Percentiles rank a stretch among this genome's conserved stretches.
Conservation (phyloP, 1,139 yeast species). For the Suhomyces maxii region DNA sequence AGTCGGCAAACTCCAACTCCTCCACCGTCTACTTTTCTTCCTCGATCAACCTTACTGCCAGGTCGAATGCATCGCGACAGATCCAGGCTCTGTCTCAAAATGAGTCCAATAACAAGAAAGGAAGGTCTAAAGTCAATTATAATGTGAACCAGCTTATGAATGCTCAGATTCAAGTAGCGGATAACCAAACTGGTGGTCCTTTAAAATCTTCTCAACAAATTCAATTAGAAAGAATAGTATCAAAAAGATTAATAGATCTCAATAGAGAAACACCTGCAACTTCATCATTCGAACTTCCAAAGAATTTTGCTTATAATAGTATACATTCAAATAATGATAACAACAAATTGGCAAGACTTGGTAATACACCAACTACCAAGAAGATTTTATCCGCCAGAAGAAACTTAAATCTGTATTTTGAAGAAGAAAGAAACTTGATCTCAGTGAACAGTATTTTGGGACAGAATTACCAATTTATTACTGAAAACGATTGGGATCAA, state of each 20-base stretch:
- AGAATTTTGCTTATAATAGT: conserved; percentile 40
- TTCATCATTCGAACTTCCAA: conserved; percentile 41
- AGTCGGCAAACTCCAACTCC: conserved; percentile 29
- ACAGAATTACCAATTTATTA: conserved; percentile 44
- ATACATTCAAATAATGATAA: conserved; percentile 25
- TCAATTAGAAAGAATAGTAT: conserved; percentile 41
- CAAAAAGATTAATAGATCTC: conserved; percentile 39
- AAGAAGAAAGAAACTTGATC: conserved; percentile 48
- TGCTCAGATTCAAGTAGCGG: conserved; percentile 43
- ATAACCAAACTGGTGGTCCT: conserved; percentile 32
- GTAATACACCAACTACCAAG: conserved; percentile 49
- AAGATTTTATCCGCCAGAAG: conserved; percentile 46
- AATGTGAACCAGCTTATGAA: conserved; percentile 47
- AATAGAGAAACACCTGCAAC: conserved; percentile 32
- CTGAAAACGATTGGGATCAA: conserved; percentile 23
- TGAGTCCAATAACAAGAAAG: conserved; percentile 23
- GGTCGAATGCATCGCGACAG: conserved; percentile 28
- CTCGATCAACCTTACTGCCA: conserved; percentile 45
- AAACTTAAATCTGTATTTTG: conserved; percentile 48
- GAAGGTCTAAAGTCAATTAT: conserved; percentile 46
- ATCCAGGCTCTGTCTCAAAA: conserved; percentile 19
- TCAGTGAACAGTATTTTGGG: conserved; percentile 43
- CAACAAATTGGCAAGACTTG: conserved; percentile 34
- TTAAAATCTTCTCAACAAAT: conserved; percentile 46
- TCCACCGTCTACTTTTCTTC: conserved; percentile 47